Evolutionary conservation across 768 basidiomycete species (phyloP).

Genomic region (Lenzites betulinus): DNA sequence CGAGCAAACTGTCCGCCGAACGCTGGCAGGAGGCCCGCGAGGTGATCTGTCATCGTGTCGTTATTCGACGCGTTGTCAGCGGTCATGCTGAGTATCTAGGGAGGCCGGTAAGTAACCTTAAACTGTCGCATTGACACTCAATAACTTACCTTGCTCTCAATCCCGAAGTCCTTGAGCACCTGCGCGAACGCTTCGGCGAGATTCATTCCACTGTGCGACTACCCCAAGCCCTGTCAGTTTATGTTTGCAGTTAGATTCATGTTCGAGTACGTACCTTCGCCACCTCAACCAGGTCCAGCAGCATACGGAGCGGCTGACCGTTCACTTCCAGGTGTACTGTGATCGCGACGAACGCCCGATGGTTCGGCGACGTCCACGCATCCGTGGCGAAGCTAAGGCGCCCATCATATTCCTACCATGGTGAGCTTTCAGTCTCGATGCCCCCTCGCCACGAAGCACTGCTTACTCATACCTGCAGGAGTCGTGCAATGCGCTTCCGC

Average conservation of each 20-base stretch:
- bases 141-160: slow-evolving; percentile 35
- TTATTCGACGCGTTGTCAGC: slow-evolving; percentile 24
- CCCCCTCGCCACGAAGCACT: neutral
- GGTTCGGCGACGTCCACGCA: slow-evolving; percentile 42
- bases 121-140: neutral
- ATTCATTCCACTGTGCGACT: slow-evolving; percentile 37
- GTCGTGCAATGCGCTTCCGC: slow-evolving; percentile 26
- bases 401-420: slow-evolving; percentile 33
- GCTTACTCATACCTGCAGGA: slow-evolving; percentile 21
- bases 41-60: slow-evolving; percentile 15
- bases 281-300: slow-evolving; percentile 44
- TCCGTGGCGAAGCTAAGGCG: slow-evolving; percentile 38
- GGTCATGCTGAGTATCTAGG: slow-evolving; percentile 17
- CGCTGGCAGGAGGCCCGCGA: neutral
- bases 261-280: slow-evolving; percentile 25
- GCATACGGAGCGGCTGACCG: slow-evolving; percentile 29
- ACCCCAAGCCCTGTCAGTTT: too few species aligned
- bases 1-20: neutral
- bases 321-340: slow-evolving; percentile 38
- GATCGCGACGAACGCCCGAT: slow-evolving; percentile 34
- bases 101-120: neutral
- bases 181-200: slow-evolving; percentile 37
- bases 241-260: too few species aligned
- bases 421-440: neutral
- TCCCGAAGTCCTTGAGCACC: slow-evolving; percentile 39